A percentile compares a stretch with the other conserved stretches of the same genome.
These are phyloP conservation scores for Venturia nashicola DNA, from an alignment of 2,329 filamentous ascomycete genomes.

Conservation along the genomic window DNA sequence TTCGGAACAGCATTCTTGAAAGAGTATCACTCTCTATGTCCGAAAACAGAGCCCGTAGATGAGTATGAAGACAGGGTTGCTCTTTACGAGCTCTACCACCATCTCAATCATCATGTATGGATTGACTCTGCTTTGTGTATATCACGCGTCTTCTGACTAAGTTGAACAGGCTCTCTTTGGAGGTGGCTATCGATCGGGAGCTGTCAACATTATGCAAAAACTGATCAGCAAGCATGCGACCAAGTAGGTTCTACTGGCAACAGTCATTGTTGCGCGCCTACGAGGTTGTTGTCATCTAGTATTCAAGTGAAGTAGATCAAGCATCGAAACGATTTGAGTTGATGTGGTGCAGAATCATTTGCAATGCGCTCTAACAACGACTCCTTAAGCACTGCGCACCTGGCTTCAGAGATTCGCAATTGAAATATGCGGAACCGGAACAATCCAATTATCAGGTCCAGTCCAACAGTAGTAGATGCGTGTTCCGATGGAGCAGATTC, in stretches of 20 bases:
- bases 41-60: slow-evolving; percentile 64
- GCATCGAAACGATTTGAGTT: background rate
- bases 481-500: background rate
- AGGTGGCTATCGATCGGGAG: slow-evolving; percentile 61
- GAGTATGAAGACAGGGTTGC: slow-evolving; percentile 77
- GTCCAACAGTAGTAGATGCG: background rate
- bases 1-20: slow-evolving; percentile 60
- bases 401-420: background rate
- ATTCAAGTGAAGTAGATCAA: background rate
- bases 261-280: background rate
- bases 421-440: background rate
- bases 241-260: background rate
- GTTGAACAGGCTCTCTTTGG: slow-evolving; percentile 55
- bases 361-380: background rate
- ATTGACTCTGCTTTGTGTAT: background rate
- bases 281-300: background rate
- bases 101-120: slow-evolving; percentile 65
- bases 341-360: background rate
- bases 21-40: slow-evolving; percentile 64
- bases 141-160: background rate
- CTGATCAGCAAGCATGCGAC: slow-evolving; percentile 59
- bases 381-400: background rate
- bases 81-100: slow-evolving; percentile 83
- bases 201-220: slow-evolving; percentile 66
- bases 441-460: background rate